Evolutionary conservation across 1,139 yeast genomes (phyloP), one percentile per base, ranked within the genome.

Genomic region (Yamadazyma oceani): DNA sequence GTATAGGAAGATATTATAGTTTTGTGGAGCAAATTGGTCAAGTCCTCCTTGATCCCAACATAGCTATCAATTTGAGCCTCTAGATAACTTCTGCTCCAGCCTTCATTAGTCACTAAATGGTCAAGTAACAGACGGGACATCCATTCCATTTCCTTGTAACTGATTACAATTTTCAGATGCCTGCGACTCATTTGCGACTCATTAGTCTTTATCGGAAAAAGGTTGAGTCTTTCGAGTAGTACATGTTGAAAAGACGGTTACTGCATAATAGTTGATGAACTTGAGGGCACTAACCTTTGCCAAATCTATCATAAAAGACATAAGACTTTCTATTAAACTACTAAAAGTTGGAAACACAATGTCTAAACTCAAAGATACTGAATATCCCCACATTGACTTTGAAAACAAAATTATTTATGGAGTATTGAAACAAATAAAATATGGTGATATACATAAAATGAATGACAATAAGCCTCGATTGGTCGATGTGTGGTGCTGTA

Each of bases 401-500:
- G 66, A 67, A 26, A 64, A 56, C 8, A 72, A 82, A 7, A 58
- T 75, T 0, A 57, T 82, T 3, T 75, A 76, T 43, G 69, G 65
- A 0, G 54, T 59, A 9, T 61, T 82, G 17, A 64, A 73, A 41
- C 85, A 82, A 45, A 57, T 82, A 2, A 60, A 70, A 39, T 59
- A 62, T 34, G 50, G 49, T 2, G 51, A 48, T 6, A 41, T 43
- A 2, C 46, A 53, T 2, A 46, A 56, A 7, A 43, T 39, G 1
- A 10, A 48, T 5, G 41, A 43, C 2, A 46, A 51, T 1, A 41
- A 34, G 3, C 71, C 73, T 1, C 45, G 52, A 3, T 54, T 81
- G 9, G 58, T 69, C 2, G 58, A 64, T 3, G 82, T 76, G 2
- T 86, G 95, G 94, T 65, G 78, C 30, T 67, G 74, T 42, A 58